Base-by-base conservation (phyloP, 148 eudicot species). In the Amaranthus cruentus region DNA sequence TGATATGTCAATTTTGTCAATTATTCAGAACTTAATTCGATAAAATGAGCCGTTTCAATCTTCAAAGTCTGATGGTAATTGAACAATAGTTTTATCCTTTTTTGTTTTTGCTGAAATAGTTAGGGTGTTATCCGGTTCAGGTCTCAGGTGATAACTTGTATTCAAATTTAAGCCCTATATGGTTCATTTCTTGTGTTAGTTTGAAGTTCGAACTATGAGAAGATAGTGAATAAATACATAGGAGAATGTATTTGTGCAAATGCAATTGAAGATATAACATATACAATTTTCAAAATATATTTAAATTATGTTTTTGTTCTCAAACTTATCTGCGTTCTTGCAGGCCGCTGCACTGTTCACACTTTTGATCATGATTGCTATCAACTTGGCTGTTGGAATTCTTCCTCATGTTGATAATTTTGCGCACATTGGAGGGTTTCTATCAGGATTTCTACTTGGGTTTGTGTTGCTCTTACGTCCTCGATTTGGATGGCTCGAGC, bases 331-430 rank as follows among this genome's bases (percentile, higher is more conserved):
- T 63, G 61, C 38, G 62, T n/a, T 78, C 28, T 67, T 82, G 73
- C 71, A 93, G 98, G 92, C 85, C 56, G 89, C 92, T 62, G 96
- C 96, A 57, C 79, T 90, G 15, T 70, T 93, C 72, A 90, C 91
- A 47, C 93, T 93, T 15, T 47, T 93, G 59, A 14, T 89, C 72
- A 87, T 93, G 78, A 87, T 93, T 43, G 85, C 72, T 11, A 83
- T 93, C 49, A 93, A 93, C 83, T 80, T 90, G 81, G 98, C 88
- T 0, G 85, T 93, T 18, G 96, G 96, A 52, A 85, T 93, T 73
- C 90, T 93, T 68, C 98, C 98, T 59, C 96, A 83, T 46, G 96
- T 93, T 53, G 98, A 93, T 82, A 93, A 93, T 75, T 93, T 85
- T 70, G 98, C 96, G 48, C 98, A 90, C 75, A 82, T 93, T 55